Conservation (phyloP, 768 basidiomycete species). For the Lactarius hatsudake region DNA sequence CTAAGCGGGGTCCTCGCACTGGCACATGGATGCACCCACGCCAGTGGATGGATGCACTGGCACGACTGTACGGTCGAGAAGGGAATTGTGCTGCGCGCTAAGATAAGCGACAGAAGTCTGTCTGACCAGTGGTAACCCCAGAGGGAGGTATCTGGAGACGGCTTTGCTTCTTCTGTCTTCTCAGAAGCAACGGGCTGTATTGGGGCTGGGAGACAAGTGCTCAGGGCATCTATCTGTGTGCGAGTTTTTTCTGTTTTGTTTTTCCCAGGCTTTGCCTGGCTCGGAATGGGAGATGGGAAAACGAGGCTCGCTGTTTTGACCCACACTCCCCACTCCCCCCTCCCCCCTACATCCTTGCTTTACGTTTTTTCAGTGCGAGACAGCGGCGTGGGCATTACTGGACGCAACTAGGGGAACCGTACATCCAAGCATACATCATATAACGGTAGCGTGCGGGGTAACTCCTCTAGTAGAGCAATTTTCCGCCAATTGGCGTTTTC, state of each 20-base stretch:
- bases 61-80: background rate
- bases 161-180: background rate
- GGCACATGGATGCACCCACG: background rate
- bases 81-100: background rate
- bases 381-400: background rate
- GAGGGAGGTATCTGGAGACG: background rate
- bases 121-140: background rate
- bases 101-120: slow-evolving; percentile 1
- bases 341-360: background rate
- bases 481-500: background rate
- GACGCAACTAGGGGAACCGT: background rate
- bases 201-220: background rate
- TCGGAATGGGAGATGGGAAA: background rate
- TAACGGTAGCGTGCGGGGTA: background rate
- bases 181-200: background rate
- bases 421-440: background rate
- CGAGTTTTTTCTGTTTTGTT: background rate
- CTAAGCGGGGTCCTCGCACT: background rate
- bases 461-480: background rate
- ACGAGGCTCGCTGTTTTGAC: background rate
- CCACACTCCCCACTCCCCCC: background rate
- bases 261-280: background rate
- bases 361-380: background rate
- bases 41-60: background rate
- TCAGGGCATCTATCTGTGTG: background rate